Percentiles rank a stretch among this genome's conserved stretches.
These are phyloP conservation scores for Spizellomyces punctatus DNA, from an alignment of 192 early-diverging fungal genomes.

Conservation along the genomic window DNA sequence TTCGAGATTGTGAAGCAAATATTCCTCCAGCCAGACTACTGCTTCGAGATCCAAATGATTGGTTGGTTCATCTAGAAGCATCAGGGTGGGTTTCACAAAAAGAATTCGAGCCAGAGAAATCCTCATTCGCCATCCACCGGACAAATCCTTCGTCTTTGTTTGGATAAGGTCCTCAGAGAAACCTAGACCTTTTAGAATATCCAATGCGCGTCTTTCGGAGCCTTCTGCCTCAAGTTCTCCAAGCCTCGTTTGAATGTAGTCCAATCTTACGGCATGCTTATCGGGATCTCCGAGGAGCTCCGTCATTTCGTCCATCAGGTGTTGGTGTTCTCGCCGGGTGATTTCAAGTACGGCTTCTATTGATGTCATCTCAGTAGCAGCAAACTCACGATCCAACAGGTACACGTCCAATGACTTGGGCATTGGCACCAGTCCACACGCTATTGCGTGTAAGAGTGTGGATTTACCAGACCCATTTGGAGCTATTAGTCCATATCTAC, in stretches of 20 bases:
- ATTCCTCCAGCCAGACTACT: constrained; percentile 69
- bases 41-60: constrained; percentile 71
- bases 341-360: constrained; percentile 34
- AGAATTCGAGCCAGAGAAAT: constrained; percentile 47
- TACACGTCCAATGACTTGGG: constrained; percentile 31
- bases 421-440: constrained; percentile 42
- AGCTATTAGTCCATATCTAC: constrained; percentile 69
- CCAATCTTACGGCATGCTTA: constrained; percentile 35
- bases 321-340: constrained; percentile 22
- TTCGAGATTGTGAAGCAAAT: constrained; percentile 48
- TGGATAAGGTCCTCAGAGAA: constrained; percentile 32
- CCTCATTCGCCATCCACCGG: constrained; percentile 54
- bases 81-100: constrained; percentile 69
- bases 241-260: constrained; percentile 35
- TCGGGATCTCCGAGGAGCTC: constrained; percentile 34
- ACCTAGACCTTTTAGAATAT: constrained; percentile 33
- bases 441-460: constrained; percentile 61
- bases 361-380: constrained; percentile 27
- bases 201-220: constrained; percentile 25
- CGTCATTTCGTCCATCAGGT: constrained; percentile 42
- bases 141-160: constrained; percentile 42
- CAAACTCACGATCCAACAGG: constrained; percentile 39
- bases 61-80: constrained; percentile 86
- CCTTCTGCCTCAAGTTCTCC: constrained; percentile 22
- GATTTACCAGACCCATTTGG: constrained; percentile 71